phyloP scores from a whole-genome alignment of 2,329 filamentous ascomycete genomes.

The Elsinoe perseae region DNA sequence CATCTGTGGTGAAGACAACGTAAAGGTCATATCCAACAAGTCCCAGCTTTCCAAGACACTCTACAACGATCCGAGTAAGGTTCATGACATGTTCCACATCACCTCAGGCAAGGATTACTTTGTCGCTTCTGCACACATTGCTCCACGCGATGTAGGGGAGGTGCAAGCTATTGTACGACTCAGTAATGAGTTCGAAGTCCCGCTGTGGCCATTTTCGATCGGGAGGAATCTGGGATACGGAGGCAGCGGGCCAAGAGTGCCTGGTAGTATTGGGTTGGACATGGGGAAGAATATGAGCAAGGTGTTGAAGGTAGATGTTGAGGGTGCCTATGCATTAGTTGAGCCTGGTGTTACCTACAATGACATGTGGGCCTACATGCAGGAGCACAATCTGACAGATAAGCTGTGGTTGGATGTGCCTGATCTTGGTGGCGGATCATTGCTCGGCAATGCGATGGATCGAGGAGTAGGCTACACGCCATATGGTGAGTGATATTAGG shows the following conservation, averaged over 20 bases:
- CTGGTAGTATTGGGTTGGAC: constrained; percentile 45
- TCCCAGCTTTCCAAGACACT: constrained; percentile 13
- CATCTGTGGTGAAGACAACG: constrained; percentile 12
- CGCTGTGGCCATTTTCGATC: constrained; percentile 45
- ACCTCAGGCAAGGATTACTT: constrained; percentile 37
- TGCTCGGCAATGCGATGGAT: constrained; percentile 32
- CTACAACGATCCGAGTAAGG: constrained; percentile 17
- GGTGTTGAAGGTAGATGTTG: constrained; percentile 45
- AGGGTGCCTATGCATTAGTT: constrained; percentile 44
- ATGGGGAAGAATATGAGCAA: constrained; percentile 48
- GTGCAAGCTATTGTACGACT: constrained; percentile 42
- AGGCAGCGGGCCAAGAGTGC: constrained; percentile 47
- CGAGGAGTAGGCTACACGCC: constrained; percentile 32
- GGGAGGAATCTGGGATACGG: constrained; percentile 49
- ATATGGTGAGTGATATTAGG: constrained; percentile 17
- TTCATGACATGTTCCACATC: constrained; percentile 26
- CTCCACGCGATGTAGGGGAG: constrained; percentile 33
- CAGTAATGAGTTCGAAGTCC: constrained; percentile 40
- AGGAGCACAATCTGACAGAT: constrained; percentile 32
- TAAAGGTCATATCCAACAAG: constrained; percentile 7
- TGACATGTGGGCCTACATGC: constrained; percentile 45
- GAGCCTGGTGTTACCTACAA: constrained; percentile 51
- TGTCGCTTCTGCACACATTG: constrained; percentile 38
- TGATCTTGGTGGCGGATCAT: constrained; percentile 30
- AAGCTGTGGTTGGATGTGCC: constrained; percentile 38